These are phyloP conservation scores for Kickxella alabastrina DNA, from an alignment of 192 early-diverging fungal genomes.

Conservation along the genomic window DNA sequence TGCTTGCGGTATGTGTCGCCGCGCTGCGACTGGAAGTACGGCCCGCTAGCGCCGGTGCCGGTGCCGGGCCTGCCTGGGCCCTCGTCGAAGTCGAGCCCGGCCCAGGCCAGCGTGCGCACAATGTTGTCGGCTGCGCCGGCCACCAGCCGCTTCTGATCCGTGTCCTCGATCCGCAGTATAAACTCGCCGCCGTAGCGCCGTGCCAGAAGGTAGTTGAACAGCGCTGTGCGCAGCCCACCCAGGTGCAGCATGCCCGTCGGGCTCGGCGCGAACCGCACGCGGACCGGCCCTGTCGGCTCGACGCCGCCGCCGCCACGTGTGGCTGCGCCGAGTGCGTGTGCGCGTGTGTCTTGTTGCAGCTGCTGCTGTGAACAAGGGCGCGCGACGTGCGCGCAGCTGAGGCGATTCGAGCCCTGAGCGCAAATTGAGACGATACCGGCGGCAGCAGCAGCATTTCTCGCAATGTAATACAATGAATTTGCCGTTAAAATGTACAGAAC, in stretches of 20 bases:
- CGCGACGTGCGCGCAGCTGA: no score
- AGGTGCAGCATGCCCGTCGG: conserved; percentile 92
- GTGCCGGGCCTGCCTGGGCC: conserved; percentile 60
- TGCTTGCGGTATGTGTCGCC: conserved; percentile 65
- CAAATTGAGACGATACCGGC: no score
- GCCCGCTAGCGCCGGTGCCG: no score
- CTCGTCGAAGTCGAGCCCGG: conserved; percentile 75
- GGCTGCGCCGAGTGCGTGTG: not conserved
- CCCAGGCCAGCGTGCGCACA: conserved; percentile 64
- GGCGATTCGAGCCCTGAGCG: no score
- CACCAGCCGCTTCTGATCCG: conserved; percentile 76
- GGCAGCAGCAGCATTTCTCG: no score
- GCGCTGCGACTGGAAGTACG: conserved; percentile 80
- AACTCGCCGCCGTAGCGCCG: conserved; percentile 69
- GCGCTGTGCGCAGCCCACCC: conserved; percentile 86
- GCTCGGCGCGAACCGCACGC: conserved; percentile 91
- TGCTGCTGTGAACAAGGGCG: not conserved
- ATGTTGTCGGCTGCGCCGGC: conserved; percentile 69
- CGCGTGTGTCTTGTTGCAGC: not conserved
- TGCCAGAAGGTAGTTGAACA: conserved; percentile 87
- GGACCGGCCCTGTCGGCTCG: conserved; percentile 51
- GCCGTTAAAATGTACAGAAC: no score
- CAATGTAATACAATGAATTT: no score
- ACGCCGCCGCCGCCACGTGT: not conserved
- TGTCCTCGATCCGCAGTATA: conserved; percentile 91